Evolutionary conservation across 139 green algal species (phyloP), one percentile per base, ranked within the genome.

Genomic region (Volvox africanus): DNA sequence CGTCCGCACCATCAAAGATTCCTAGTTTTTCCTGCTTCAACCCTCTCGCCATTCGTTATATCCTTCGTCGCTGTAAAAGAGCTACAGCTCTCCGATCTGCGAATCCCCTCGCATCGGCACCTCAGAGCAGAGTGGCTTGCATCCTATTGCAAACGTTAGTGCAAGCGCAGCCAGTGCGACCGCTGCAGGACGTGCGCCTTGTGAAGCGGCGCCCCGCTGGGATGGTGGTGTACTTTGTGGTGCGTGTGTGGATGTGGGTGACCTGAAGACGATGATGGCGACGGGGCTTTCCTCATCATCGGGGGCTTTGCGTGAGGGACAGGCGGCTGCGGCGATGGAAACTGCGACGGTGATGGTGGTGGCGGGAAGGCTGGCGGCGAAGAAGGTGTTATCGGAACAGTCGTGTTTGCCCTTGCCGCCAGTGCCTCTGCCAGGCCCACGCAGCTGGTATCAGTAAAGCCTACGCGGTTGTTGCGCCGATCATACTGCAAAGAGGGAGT

Each of bases 401-500:
- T 24, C 2, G 32, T 32, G 21, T 82, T 61, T 30, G 16, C 32
- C 32, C 17, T 61, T 17, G 20, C 76, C 37, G 37, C 36, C 13
- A 84, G 37, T 24, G 78, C 78, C 37, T 9, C 78, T 44, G 78
- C 36, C 78, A 84, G 28, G 44, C 28, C 24, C 24, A 55, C 82
- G 82, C 82, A 88, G 17, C 11, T 33, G 28, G 65, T 71, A 1
- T 91, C 80, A 32, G 88, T 88, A 93, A 98, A 97, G 77, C 96
- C 95, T 0, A 96, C 94, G 5, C 94, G 88, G n/a, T 86, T 36
- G 44, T 93, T 93, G 18, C 67, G 82, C 21, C 93, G 92, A 80
- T 98, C 95, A 87, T 97, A 97, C 93, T 95, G 75, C 75, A 30
- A 35, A 55, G 32, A 24, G 75, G 22, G 2, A 79, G 71, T 2